Base-by-base conservation (phyloP, 768 basidiomycete genomes). In the Rhizopogon vulgaris region DNA sequence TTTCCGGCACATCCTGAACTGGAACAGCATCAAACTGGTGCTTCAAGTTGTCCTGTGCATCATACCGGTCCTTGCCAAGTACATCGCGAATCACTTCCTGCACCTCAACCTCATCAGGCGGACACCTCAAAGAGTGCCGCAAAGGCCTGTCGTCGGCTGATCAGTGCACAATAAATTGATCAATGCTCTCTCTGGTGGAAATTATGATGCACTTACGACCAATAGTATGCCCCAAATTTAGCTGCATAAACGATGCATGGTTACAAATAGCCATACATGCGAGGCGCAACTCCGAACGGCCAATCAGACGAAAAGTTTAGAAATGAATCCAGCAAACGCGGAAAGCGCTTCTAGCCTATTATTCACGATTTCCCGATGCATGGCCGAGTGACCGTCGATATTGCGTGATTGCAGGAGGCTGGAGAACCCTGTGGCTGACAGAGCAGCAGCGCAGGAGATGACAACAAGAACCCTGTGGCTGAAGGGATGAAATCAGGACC, bases 381-480 rank as follows among this genome's bases (percentile, higher is more conserved):
- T 27, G 2, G 32, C 32, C 25, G 11, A 12, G 25, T 48, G 17
- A 12, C 9, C 32, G 6, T 18, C 6, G 5, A 39, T n/a, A 48
- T 15, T 8, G 4, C 8, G 32, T 22, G 17, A 6, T 39, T 41
- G 18, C 15, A 41, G 18, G n/a, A 22, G 36, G 11, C 12, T 6
- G 37, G 7, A 34, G 17, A 41, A 48, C 42, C 17, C 27, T 39
- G 80, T 71, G 0, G 72, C 59, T 4, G 62, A 54, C 60, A 84
- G 85, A 0, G 79, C 81, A 12, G 80, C 80, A 2, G 75, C 73
- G 59, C 85, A 86, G 64, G 78, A 79, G 41, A 75, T 72, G 7
- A 85, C 73, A 17, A 85, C 77, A 4, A 4, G 63, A 56, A n/a
- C n/a, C n/a, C n/a, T n/a, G n/a, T n/a, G n/a, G n/a, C n/a, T n/a